Evolutionary conservation across 192 early-diverging fungal genomes (phyloP), one percentile per base, ranked within the genome.

Genomic region (Coemansia sp.): DNA sequence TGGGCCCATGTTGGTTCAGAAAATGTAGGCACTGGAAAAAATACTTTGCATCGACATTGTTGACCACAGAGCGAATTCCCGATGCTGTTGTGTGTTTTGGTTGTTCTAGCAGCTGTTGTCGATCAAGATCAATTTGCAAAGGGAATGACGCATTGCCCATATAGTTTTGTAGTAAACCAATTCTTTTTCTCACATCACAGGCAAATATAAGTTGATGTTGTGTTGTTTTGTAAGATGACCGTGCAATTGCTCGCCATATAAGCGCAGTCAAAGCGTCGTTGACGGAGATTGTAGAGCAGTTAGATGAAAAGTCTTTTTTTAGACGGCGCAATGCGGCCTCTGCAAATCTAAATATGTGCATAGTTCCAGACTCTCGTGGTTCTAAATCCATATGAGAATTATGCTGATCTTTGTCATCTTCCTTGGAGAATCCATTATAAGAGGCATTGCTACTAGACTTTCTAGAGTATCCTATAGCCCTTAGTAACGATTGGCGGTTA

Each of bases 121-220:
- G 66, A 2, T 7, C 22, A 39, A 61, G 54, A 8, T 19, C 59
- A n/a, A 67, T 39, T 13, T 61, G 66, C 22, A 67, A 55, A 1
- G 66, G 66, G 9, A 67, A 67, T 11, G 66, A 67, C 19, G 66
- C 66, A 21, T 67, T 67, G 36, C 66, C 66, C 66, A 67, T 67
- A 8, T 67, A 67, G 19, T 41, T 43, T 5, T 52, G 46, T 18
- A 47, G 58, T 8, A 67, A 51, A 8, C 11, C 37, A 47, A 67
- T 45, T 8, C 66, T 42, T 54, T 49, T 67, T 61, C 66, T 47
- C 32, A 60, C 43, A 39, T 67, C 66, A 46, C 66, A 67, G 42
- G 66, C 66, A 61, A 67, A 36, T 43, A 67, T 51, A 0, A 67
- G 45, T 16, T 47, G 66, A 12, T 52, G 46, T 19, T 46, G n/a